Evolutionary conservation across 2,329 filamentous ascomycete genomes (phyloP).

Genomic region (Achaetomium macrosporum): DNA sequence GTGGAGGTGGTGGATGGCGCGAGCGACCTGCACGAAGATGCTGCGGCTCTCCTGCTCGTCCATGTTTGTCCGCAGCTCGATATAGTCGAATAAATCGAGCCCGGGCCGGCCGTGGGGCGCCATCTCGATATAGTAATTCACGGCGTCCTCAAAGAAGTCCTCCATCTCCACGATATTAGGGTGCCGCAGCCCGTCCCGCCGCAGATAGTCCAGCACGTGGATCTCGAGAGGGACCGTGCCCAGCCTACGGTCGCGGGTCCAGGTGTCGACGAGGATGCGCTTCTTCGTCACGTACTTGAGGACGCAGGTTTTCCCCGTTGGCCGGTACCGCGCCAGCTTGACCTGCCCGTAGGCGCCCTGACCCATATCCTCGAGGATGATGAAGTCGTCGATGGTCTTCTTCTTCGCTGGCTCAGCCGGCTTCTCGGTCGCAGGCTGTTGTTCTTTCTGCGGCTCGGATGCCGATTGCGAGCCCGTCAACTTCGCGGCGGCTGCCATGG

Average conservation of each 20-base stretch:
- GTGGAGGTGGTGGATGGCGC: slow-evolving; percentile 86
- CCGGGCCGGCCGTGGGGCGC: slow-evolving; percentile 88
- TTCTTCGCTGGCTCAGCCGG: slow-evolving; percentile 40
- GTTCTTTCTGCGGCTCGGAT: slow-evolving; percentile 28
- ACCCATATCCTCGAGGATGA: slow-evolving; percentile 95
- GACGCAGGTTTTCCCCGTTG: slow-evolving; percentile 75
- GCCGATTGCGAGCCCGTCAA: slow-evolving; percentile 36
- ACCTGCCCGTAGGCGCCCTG: slow-evolving; percentile 97
- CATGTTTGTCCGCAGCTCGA: slow-evolving; percentile 94
- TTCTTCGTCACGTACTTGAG: slow-evolving; percentile 97
- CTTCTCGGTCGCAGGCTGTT: slow-evolving; percentile 31
- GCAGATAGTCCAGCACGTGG: slow-evolving; percentile 89
- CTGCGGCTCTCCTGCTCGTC: slow-evolving; percentile 88
- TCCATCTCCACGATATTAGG: slow-evolving; percentile 69
- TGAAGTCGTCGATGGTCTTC: slow-evolving; percentile 84
- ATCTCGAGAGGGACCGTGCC: slow-evolving; percentile 96
- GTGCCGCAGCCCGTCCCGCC: slow-evolving; percentile 62
- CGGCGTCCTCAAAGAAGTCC: slow-evolving; percentile 70
- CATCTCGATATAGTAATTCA: slow-evolving; percentile 99
- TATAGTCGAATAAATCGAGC: slow-evolving; percentile 99
- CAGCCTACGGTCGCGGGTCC: slow-evolving; percentile 87
- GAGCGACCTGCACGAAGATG: slow-evolving; percentile 90
- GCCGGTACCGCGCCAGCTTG: slow-evolving; percentile 84
- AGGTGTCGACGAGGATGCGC: slow-evolving; percentile 94
- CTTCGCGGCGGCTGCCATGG: slow-evolving; percentile 49